Percentiles rank a stretch among this genome's conserved stretches.
phyloP scores from a whole-genome alignment of 345 rosid genomes.

The Camelina neglecta region DNA sequence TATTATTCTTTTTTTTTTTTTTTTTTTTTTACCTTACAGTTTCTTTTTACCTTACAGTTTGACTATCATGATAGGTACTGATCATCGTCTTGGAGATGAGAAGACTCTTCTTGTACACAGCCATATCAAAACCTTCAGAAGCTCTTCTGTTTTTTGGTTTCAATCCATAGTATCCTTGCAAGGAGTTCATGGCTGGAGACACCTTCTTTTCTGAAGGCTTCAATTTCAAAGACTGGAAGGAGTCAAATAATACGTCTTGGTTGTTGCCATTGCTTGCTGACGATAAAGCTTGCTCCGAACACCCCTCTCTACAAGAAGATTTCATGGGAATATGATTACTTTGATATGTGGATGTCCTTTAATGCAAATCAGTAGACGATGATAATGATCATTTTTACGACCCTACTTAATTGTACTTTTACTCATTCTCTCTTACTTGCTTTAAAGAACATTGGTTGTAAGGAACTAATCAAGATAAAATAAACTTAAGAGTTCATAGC shows the following conservation, averaged over 20 bases:
- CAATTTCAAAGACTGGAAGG: conserved; percentile 63
- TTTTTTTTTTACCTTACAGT: no score
- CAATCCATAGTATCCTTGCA: conserved; percentile 79
- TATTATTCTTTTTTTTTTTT: no score
- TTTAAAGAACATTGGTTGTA: no score
- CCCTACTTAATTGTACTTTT: no score
- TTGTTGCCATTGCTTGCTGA: conserved; percentile 41
- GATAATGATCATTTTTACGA: neutral
- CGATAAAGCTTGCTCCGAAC: conserved; percentile 39
- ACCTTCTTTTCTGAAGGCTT: conserved; percentile 54
- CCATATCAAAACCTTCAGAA: conserved; percentile 58
- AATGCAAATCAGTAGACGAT: conserved; percentile 15
- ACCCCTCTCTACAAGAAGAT: conserved; percentile 56
- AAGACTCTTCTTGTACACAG: conserved; percentile 43
- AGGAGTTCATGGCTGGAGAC: conserved; percentile 81
- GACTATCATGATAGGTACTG: conserved; percentile 18
- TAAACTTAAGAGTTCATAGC: no score
- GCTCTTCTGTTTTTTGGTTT: conserved; percentile 45
- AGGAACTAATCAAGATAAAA: no score
- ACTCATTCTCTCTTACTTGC: no score
- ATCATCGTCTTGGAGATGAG: conserved; percentile 46
- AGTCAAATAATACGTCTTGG: conserved; percentile 50
- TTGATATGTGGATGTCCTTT: neutral
- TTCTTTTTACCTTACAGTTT: neutral
- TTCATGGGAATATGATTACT: neutral